Base-by-base conservation (phyloP, 140 eudicot genomes). In the Ambrosia hybrid region DNA sequence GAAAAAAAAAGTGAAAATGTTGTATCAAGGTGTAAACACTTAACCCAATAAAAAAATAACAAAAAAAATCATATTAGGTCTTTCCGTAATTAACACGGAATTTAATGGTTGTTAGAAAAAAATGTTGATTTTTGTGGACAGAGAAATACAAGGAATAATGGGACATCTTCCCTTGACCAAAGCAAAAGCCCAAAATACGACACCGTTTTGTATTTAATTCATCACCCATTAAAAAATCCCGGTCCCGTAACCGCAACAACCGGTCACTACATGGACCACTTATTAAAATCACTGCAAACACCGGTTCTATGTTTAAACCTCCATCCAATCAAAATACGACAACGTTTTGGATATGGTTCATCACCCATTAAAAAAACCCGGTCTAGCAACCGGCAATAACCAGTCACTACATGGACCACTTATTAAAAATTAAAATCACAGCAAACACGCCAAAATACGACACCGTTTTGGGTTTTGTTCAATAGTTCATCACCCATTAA, bases 351-450 rank as follows among this genome's bases (percentile, higher is more conserved):
- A 62, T n/a, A 2, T 13, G 67, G 67, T 62, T 37, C 67, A 62
- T 36, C 75, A 59, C 63, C 60, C 64, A 9, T 51, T 14, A 13
- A 63, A 0, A 39, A 68, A 76, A 76, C 76, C 76, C 76, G 81
- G 65, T 70, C 59, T 72, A 62, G 10, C 61, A 52, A 77, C 81
- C 76, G 81, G 81, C 52, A 76, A 70, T 52, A 77, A 26, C 81
- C 81, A 77, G 81, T 77, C 81, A 71, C 81, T 45, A 41, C 17
- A 41, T 71, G 77, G 82, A 78, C 68, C 77, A 21, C 30, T 21
- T 21, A 21, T 21, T n/a, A n/a, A n/a, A n/a, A n/a, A n/a, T 21
- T 21, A 21, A 21, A 21, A 21, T 21, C 30, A 21, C 30, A 51
- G 62, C 81, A 60, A 69, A 68, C 30, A 61, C 15, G 21, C 65